Conservation (phyloP, 768 basidiomycete species). For the Calocera cornea region DNA sequence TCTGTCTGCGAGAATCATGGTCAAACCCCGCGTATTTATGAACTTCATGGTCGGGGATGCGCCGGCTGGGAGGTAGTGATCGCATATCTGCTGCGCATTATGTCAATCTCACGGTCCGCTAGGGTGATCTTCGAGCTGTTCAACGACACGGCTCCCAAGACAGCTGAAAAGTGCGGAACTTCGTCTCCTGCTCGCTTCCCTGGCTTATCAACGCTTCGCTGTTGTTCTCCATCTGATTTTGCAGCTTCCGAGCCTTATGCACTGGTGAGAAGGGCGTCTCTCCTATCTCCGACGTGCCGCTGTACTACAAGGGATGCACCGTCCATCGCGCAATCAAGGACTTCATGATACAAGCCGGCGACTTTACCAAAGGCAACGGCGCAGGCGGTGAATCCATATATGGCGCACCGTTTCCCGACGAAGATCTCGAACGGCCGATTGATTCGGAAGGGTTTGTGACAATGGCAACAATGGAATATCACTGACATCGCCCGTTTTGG, state of each 20-base stretch:
- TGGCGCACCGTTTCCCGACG: constrained; percentile 60
- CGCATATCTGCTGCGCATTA: neutral
- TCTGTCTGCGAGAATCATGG: constrained; percentile 9
- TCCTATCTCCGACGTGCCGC: constrained; percentile 42
- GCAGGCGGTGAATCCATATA: constrained; percentile 75
- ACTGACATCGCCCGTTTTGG: neutral
- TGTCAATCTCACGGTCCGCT: neutral
- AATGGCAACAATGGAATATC: neutral
- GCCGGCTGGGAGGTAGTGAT: constrained; percentile 41
- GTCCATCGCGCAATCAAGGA: constrained; percentile 65
- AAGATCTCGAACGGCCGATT: constrained; percentile 49
- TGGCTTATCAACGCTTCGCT: neutral
- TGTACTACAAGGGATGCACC: constrained; percentile 70
- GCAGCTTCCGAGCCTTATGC: constrained; percentile 71
- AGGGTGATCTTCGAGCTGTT: constrained; percentile 68
- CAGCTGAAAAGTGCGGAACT: constrained; percentile 56
- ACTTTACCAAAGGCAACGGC: constrained; percentile 69
- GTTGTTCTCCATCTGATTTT: neutral
- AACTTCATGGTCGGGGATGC: constrained; percentile 44
- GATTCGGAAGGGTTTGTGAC: constrained; percentile 46
- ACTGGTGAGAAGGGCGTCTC: constrained; percentile 77
- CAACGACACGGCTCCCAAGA: constrained; percentile 57
- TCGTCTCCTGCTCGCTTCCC: neutral
- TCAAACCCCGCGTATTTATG: constrained; percentile 48
- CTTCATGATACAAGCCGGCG: constrained; percentile 76